phyloP scores from a whole-genome alignment of 2,329 filamentous ascomycete species.

The Curvularia lunata region DNA sequence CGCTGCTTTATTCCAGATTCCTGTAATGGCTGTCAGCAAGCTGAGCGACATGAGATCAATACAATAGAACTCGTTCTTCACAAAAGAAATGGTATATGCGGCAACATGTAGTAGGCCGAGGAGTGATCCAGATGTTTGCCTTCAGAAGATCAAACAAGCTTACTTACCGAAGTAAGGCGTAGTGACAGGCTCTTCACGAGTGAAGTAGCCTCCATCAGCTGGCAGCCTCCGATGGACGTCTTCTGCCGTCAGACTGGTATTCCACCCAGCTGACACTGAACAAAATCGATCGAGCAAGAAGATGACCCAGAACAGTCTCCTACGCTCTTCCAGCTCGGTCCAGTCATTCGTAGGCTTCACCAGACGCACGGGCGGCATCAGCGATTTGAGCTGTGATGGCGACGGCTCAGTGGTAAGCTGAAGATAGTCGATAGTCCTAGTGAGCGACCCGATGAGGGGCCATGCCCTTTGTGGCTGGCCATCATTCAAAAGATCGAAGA shows the following conservation, averaged over 20 bases:
- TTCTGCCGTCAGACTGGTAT: conserved; percentile 43
- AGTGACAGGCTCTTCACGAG: conserved; percentile 41
- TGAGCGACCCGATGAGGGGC: conserved; percentile 45
- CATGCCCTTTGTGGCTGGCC: conserved; percentile 39
- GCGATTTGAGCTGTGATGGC: conserved; percentile 30
- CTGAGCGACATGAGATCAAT: not conserved
- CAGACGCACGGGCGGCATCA: conserved; percentile 40
- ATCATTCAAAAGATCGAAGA: conserved; percentile 44
- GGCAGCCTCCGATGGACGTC: conserved; percentile 43
- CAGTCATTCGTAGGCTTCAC: conserved; percentile 37
- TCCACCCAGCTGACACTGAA: conserved; percentile 43
- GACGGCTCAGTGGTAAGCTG: conserved; percentile 42
- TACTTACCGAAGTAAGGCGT: conserved; percentile 39
- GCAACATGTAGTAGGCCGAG: too few relatives aligned
- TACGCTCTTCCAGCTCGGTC: conserved; percentile 42
- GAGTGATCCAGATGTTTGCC: not conserved
- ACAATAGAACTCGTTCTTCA: too few relatives aligned
- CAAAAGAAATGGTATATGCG: too few relatives aligned
- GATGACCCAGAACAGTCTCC: conserved; percentile 43
- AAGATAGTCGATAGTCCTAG: conserved; percentile 43
- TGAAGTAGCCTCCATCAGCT: conserved; percentile 45
- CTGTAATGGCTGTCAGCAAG: not conserved
- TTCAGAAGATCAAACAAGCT: not conserved
- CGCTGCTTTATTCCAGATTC: conserved; percentile 45
- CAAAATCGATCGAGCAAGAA: conserved; percentile 46